Evolutionary conservation across 2,329 filamentous ascomycete species (phyloP), one percentile per base, ranked within the genome.

Genomic region (Aspergillus udagawae): DNA sequence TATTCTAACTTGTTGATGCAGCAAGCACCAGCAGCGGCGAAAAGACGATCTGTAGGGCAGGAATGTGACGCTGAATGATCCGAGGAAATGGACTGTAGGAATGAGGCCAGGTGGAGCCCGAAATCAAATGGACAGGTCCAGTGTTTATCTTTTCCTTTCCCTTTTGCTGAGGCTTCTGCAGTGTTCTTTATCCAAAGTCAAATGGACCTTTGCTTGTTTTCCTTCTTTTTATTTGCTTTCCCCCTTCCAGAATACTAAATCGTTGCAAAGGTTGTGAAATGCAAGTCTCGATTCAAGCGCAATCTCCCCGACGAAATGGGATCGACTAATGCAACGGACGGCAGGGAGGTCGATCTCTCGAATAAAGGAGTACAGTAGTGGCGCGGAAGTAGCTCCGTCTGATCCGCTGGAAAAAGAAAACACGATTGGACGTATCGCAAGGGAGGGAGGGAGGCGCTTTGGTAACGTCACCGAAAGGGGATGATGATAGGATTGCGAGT

Each of bases 291-390:
- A 56, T 56, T 57, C 54, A 53, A 58, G 49, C 48, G 47, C 60
- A 59, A 63, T 61, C 60, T 55, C 62, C 58, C 49, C 56, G 54
- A 56, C 55, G 51, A 56, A 52, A 52, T 48, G 54, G 63, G 68
- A 63, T 60, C 62, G 67, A 60, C 63, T 65, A 65, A 67, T 66
- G 68, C 65, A 62, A 55, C 60, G 51, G 64, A 64, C 69, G 63
- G 69, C 68, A 73, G 71, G 71, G 64, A 63, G 63, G 65, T 64
- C 66, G 62, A 70, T 68, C 65, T 64, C 32, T 67, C 65, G 65
- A 70, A 63, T 52, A 64, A 65, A 68, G 59, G 56, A 60, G 55
- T 56, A 52, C 32, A 51, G 51, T 41, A 56, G 58, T 58, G 59
- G 61, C 60, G 57, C 65, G 65, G 63, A 63, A 64, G 55, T 62